Conservation (phyloP, 305 asterid genomes). For the Fraxinus xanthoxyloides region DNA sequence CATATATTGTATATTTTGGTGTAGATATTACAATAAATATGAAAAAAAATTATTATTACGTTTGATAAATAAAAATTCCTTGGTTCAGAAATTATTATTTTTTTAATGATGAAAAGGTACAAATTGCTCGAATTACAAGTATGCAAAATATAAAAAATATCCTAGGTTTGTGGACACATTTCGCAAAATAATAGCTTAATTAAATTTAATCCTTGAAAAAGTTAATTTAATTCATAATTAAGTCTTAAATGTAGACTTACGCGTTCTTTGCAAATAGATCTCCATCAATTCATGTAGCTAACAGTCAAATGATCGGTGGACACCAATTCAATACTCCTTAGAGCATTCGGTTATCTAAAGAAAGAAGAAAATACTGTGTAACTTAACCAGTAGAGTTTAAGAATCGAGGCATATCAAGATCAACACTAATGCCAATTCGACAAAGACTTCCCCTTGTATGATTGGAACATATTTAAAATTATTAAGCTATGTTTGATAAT, state of each 20-base stretch:
- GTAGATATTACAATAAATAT: neutral
- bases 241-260: neutral
- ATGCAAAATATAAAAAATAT: neutral
- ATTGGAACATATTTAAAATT: neutral
- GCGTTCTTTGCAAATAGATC: neutral
- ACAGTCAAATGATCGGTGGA: neutral
- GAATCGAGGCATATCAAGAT: no score
- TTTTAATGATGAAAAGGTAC: neutral
- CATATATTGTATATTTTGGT: neutral
- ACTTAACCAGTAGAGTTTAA: neutral
- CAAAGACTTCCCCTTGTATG: neutral
- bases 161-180: neutral
- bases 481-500: neutral
- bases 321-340: neutral
- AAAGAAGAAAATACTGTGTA: neutral
- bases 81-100: neutral
- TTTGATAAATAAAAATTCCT: neutral
- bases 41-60: no score
- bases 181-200: neutral
- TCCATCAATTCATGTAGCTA: neutral
- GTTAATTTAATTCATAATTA: neutral
- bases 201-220: neutral
- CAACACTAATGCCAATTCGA: neutral
- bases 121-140: neutral
- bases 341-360: neutral